Evolutionary conservation across 495 filamentous ascomycete genomes (phyloP), one percentile per base, ranked within the genome.

Genomic region (Aspergillus ostianus): DNA sequence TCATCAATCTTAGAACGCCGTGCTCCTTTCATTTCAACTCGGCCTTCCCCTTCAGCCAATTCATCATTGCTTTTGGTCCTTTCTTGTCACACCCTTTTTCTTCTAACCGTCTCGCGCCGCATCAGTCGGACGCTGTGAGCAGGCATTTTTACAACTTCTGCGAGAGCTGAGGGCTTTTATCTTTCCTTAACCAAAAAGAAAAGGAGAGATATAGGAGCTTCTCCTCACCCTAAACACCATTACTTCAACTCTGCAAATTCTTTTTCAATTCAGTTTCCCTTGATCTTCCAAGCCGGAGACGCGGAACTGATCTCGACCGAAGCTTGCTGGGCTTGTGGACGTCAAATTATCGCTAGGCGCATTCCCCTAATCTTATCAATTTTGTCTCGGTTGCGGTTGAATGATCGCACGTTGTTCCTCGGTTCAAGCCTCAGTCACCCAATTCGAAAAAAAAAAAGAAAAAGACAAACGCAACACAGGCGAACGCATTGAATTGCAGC

Each of bases 81-180:
- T 62, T 55, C 58, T 58, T 61, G 58, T 50, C 55, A 45, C 61
- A 58, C 53, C 52, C 55, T 63, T 59, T 46, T 52, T 59, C 56
- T 65, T 63, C 61, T 51, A 63, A 45, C 61, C 55, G 29, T 64
- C 60, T 67, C 65, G 72, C 71, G 72, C 73, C 72, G 73, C 73
- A 58, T 62, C 57, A 67, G 73, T 63, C 66, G 75, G 72, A 75
- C 70, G 70, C 70, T 72, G 73, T 75, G 72, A 76, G 72, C 75
- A 75, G 75, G 72, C 64, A 51, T 53, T 69, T 75, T 72, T 57
- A 53, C 60, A 67, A 70, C 47, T 9, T 41, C 36, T 41, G 9
- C 13, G 8, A 13, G 13, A 12, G 36, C 13, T 49, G 15, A 26
- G 21, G 1, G 8, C 23, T 20, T 49, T 49, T 49, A 20, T 66